Base-by-base conservation (phyloP, 2,329 filamentous ascomycete genomes). In the Malbranchea zuffiana region DNA sequence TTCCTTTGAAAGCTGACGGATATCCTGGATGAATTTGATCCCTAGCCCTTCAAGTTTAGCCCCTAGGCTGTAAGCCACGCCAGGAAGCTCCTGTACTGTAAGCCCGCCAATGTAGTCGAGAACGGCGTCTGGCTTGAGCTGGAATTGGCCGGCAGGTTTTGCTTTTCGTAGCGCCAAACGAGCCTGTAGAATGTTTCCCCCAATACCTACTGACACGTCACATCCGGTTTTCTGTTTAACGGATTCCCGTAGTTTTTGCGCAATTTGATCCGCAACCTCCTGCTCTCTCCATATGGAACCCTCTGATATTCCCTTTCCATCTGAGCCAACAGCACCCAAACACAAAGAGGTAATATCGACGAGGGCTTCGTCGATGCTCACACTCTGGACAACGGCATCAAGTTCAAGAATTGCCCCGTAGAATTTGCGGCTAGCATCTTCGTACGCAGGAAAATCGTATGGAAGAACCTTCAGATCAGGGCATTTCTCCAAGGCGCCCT, bases 341-440 rank as follows among this genome's bases (percentile, higher is more conserved):
- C 90, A 82, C 3, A 82, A 61, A 3, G 66, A 65, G 3, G 83
- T 90, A 21, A 87, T 72, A 57, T 98, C 90, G 11, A 98, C 64
- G 5, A 98, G 70, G 1, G 86, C 90, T 60, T 98, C 92, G 47
- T 98, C 92, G 30, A 98, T 82, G 52, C 90, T 96, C 35, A 98
- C 88, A 51, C 90, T 96, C 55, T 98, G 90, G 0, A 96, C 85
- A 12, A 84, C 61, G 1, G 86, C 88, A 12, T 81, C 85, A 6
- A 86, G 68, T 4, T 75, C 72, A 21, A 96, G 61, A 7, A 98
- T 83, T 1, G 79, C 76, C 43, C 84, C 78, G 50, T 98, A 98
- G 49, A 98, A 98, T 2, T 75, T 69, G 39, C 75, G 72, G 52
- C 90, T 98, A 1, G 87, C 85, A 42, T 87, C 81, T 64, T 98